Conservation (phyloP, 305 asterid genomes). For the Plantago lanceolata region DNA sequence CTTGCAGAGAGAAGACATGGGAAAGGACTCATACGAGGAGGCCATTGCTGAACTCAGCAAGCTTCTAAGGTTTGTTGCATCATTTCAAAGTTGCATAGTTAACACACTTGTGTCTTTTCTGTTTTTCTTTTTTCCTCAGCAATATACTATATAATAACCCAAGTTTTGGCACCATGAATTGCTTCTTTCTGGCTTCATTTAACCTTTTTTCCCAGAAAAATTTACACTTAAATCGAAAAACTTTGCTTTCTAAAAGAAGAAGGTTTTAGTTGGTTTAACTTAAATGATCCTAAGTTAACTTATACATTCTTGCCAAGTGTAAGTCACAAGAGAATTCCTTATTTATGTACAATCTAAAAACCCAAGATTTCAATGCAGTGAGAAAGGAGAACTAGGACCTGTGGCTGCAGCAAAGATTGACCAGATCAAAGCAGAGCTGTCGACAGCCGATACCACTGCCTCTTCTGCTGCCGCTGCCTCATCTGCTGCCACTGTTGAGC, state of each 20-base stretch:
- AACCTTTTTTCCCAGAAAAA: too few species aligned
- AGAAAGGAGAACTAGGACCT: conserved; percentile 70
- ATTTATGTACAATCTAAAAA: not conserved
- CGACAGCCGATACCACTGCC: conserved; percentile 39
- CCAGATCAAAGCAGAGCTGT: conserved; percentile 60
- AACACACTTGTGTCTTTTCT: too few species aligned
- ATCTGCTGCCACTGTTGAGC: conserved; percentile 46
- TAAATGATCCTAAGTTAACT: not conserved
- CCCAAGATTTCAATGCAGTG: conserved; percentile 41
- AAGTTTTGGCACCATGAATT: not conserved
- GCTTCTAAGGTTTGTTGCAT: conserved; percentile 60
- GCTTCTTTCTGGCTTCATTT: not conserved
- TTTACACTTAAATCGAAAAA: too few species aligned
- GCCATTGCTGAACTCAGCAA: conserved; percentile 80
- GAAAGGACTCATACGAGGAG: conserved; percentile 59
- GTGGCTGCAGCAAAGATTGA: conserved; percentile 68
- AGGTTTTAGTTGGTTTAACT: not conserved
- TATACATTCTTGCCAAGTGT: not conserved
- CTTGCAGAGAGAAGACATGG: conserved; percentile 79
- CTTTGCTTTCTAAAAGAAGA: too few species aligned
- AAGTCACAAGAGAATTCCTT: not conserved
- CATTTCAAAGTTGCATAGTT: not conserved
- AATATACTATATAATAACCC: not conserved
- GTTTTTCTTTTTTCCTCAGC: not conserved
- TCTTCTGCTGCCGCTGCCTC: conserved; percentile 32